Percentiles rank a stretch among this genome's conserved stretches.
Conservation (phyloP, 129 eudicot species). For the Cynara cardunculus region DNA sequence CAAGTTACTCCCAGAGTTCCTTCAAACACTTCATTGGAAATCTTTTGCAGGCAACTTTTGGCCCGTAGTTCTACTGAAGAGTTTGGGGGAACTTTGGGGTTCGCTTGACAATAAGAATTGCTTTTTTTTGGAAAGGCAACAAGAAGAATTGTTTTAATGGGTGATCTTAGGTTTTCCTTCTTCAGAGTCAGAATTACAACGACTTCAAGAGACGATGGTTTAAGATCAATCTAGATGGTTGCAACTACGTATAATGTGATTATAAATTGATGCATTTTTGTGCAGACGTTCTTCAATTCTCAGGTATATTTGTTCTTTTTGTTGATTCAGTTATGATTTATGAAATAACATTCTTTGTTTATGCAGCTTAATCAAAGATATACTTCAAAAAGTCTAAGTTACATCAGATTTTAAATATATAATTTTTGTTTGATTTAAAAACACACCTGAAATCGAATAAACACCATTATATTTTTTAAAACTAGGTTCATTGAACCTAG, state of each 20-base stretch:
- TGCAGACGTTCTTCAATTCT: background rate
- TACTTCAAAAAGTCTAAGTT: background rate
- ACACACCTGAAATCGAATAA: background rate
- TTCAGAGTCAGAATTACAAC: background rate
- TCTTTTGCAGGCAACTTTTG: background rate
- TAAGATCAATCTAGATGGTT: background rate
- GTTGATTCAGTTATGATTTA: background rate
- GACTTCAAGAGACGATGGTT: background rate
- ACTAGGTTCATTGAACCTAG: background rate
- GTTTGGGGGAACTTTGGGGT: constrained; percentile 22
- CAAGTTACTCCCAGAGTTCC: constrained; percentile 21
- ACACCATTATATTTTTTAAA: background rate
- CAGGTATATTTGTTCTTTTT: background rate
- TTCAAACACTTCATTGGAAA: constrained; percentile 14
- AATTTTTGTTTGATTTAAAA: background rate
- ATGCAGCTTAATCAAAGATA: background rate
- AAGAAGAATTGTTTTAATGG: background rate
- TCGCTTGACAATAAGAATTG: background rate
- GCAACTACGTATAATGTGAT: background rate
- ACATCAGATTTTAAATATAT: background rate
- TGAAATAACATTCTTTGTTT: background rate
- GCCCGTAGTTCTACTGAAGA: constrained; percentile 10
- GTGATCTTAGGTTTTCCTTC: background rate
- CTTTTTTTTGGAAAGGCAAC: no score
- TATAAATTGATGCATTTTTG: background rate